Evolutionary conservation across 805 yeast species (phyloP), one percentile per base, ranked within the genome.

Genomic region (Metschnikowia bowlesiae): DNA sequence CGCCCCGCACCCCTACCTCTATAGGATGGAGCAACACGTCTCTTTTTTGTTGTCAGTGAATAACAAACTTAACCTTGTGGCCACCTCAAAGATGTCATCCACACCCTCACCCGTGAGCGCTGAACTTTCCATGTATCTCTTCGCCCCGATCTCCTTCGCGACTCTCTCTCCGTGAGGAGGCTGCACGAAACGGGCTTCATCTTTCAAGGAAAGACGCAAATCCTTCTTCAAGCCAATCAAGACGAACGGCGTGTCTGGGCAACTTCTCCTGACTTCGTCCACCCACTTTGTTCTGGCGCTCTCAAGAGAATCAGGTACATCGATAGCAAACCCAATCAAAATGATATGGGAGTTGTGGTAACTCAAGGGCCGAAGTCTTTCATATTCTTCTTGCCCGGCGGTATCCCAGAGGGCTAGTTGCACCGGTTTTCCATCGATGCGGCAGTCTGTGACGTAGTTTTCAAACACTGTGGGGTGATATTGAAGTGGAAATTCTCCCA

Each of bases 341-440:
- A 91, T 85, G 49, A 88, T 87, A 66, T 91, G 87, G 2, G 97
- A 95, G 60, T 88, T 85, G 9, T 91, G 81, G 62, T 91, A 91
- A 22, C 96, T 86, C 56, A 91, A 72, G 0, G 97, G 97, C 53
- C 97, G 79, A 51, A 91, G 72, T 52, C 97, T 73, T 64, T 90
- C 97, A 64, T 90, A 90, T 68, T 90, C 97, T 70, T 90, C 97
- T 69, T 90, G 97, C 2, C 97, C 97, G 2, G 97, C 97, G 1
- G 97, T 90, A 65, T 90, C 97, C 97, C 97, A 90, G 28, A 90
- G 70, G 1, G 96, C 91, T 49, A 90, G 69, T 55, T 89, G 85
- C 3, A 90, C 96, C 13, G 94, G 86, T 58, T 89, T 90, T 3
- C 97, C 97, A 62, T 90, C 97, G 16, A 91, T 95, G 51, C 96